Evolutionary conservation across 176 grass and related monocot genomes (phyloP).

Genomic region (Sorghum bicolor): DNA sequence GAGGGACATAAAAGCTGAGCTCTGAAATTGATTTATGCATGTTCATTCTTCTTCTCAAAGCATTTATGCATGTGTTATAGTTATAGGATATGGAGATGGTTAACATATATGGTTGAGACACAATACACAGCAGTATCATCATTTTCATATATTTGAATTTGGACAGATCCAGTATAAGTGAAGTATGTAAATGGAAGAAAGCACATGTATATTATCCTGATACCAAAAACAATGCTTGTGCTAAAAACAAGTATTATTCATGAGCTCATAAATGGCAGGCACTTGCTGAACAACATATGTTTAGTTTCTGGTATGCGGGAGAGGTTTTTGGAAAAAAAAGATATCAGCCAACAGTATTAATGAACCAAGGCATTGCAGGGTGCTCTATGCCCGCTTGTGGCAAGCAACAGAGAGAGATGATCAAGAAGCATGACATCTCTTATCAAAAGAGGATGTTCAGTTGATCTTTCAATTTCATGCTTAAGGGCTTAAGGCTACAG

Average conservation of each 20-base stretch:
- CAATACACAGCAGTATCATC: background rate
- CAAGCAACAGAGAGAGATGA: background rate
- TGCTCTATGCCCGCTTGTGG: background rate
- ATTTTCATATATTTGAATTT: background rate
- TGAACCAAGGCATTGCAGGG: background rate
- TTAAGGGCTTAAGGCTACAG: too few species aligned
- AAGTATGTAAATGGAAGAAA: background rate
- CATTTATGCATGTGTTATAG: background rate
- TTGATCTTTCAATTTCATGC: too few species aligned
- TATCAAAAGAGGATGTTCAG: background rate
- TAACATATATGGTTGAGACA: background rate
- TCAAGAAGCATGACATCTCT: background rate
- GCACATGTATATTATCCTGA: background rate
- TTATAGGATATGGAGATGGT: background rate
- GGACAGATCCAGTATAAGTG: background rate
- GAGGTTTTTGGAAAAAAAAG: background rate
- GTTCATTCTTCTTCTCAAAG: background rate
- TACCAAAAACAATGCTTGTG: background rate
- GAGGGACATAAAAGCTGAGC: background rate
- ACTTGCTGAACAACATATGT: background rate
- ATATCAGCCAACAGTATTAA: background rate
- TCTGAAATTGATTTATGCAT: background rate
- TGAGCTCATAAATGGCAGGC: background rate
- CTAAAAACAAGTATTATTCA: background rate
- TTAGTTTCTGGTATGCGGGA: background rate